Conservation (phyloP, 495 filamentous ascomycete species). For the Entonaema liquescens region DNA sequence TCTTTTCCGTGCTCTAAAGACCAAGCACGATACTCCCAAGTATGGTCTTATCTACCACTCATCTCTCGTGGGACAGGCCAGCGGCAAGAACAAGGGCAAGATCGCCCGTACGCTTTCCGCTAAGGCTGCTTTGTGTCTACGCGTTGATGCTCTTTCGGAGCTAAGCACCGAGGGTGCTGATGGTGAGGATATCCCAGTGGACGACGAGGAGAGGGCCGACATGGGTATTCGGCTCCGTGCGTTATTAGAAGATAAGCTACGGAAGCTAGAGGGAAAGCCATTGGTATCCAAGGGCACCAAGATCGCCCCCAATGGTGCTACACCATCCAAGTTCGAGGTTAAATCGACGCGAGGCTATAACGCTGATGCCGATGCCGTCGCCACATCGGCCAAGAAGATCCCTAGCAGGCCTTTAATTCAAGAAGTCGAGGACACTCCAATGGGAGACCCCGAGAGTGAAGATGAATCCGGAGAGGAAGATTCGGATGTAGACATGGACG, state of each 20-base stretch:
- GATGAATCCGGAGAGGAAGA: conserved; percentile 45
- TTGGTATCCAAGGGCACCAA: conserved; percentile 75
- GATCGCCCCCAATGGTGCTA: conserved; percentile 75
- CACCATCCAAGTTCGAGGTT: conserved; percentile 83
- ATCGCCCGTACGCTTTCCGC: conserved; percentile 95
- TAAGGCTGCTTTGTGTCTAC: conserved; percentile 90
- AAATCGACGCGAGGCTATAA: conserved; percentile 98
- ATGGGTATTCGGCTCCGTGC: conserved; percentile 77
- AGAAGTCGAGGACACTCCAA: conserved; percentile 62
- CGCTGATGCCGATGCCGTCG: conserved; percentile 86
- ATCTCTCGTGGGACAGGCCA: conserved; percentile 94
- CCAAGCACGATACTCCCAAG: conserved; percentile 98
- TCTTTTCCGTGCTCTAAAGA: conserved; percentile 97
- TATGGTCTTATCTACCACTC: conserved; percentile 99
- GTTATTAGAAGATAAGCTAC: conserved; percentile 85
- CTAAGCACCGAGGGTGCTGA: conserved; percentile 68
- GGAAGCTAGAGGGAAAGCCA: conserved; percentile 91
- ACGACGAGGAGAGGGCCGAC: conserved; percentile 85
- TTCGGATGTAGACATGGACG: conserved; percentile 43
- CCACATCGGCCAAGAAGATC: conserved; percentile 71
- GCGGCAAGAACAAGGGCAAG: conserved; percentile 98
- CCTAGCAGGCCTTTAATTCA: conserved; percentile 63
- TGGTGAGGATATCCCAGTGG: conserved; percentile 69
- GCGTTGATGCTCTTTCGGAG: conserved; percentile 89
- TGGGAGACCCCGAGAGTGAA: conserved; percentile 46